phyloP scores from a whole-genome alignment of 2,329 filamentous ascomycete species.

The Colletotrichum liriopes region DNA sequence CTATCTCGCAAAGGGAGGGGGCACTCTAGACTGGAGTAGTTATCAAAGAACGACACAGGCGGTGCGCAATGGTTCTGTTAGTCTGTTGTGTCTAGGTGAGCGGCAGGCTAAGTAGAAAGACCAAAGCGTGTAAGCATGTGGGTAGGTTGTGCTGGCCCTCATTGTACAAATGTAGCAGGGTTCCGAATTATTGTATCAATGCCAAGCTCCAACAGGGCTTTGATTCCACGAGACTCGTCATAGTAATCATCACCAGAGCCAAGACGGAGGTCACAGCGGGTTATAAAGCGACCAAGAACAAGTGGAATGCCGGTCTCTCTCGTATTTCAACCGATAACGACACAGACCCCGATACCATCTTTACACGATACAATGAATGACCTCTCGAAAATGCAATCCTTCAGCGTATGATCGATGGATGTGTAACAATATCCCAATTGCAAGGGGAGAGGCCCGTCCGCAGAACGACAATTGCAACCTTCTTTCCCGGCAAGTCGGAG shows the following conservation, averaged over 20 bases:
- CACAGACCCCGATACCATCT: not conserved
- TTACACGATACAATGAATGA: not conserved
- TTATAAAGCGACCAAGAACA: not conserved
- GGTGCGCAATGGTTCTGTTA: too few relatives aligned
- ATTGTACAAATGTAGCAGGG: too few relatives aligned
- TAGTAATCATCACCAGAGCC: not conserved
- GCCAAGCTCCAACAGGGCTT: not conserved
- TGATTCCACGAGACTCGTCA: not conserved
- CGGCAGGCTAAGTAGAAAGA: too few relatives aligned
- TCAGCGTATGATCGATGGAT: not conserved
- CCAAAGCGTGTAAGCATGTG: too few relatives aligned
- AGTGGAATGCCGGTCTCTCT: slow-evolving; percentile 1
- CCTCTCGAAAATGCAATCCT: not conserved
- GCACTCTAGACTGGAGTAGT: too few relatives aligned
- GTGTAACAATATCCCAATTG: not conserved
- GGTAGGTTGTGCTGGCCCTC: too few relatives aligned
- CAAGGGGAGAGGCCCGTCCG: not conserved
- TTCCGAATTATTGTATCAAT: too few relatives aligned
- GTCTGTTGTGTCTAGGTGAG: too few relatives aligned
- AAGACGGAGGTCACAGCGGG: slow-evolving; percentile 3
- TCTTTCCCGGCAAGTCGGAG: too few relatives aligned
- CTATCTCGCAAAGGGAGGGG: too few relatives aligned
- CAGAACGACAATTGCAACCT: too few relatives aligned
- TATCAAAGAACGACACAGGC: too few relatives aligned
- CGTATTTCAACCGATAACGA: not conserved